Conservation (phyloP, 2,329 filamentous ascomycete species). For the Botrytis cinerea region DNA sequence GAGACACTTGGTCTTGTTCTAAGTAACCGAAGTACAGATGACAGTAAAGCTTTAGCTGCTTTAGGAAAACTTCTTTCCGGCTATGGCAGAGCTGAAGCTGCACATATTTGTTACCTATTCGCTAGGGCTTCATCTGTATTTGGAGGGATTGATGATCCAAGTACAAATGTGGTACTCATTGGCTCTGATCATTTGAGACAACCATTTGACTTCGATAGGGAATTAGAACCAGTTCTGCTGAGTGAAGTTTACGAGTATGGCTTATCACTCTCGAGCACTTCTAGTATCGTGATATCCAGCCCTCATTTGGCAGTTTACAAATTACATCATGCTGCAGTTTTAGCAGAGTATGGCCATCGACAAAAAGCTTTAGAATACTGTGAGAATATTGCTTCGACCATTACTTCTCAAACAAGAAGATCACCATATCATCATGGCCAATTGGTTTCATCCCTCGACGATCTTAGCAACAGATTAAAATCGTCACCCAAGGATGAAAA, state of each 20-base stretch:
- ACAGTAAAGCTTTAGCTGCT: conserved; percentile 74
- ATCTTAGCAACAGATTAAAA: conserved; percentile 79
- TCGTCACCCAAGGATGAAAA: conserved; percentile 81
- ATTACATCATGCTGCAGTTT: conserved; percentile 77
- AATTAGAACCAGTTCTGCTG: conserved; percentile 85
- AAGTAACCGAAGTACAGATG: conserved; percentile 82
- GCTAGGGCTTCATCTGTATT: conserved; percentile 71
- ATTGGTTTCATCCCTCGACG: conserved; percentile 76
- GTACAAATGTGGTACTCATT: conserved; percentile 77
- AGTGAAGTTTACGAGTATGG: conserved; percentile 96
- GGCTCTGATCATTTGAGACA: conserved; percentile 78
- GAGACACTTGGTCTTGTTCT: conserved; percentile 85
- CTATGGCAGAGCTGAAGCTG: conserved; percentile 87
- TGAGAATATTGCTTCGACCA: conserved; percentile 74
- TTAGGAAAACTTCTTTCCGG: conserved; percentile 79
- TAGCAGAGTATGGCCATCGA: conserved; percentile 81
- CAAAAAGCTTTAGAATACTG: conserved; percentile 90
- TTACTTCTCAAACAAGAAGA: conserved; percentile 77
- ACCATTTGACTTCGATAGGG: conserved; percentile 71
- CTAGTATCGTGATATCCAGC: conserved; percentile 57
- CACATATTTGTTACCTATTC: conserved; percentile 92
- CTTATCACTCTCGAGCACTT: conserved; percentile 66
- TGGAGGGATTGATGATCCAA: conserved; percentile 79
- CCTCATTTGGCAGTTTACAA: conserved; percentile 92
- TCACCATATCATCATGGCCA: conserved; percentile 83